phyloP scores from a whole-genome alignment of 192 early-diverging fungal species.

The Lobulomyces angularis region DNA sequence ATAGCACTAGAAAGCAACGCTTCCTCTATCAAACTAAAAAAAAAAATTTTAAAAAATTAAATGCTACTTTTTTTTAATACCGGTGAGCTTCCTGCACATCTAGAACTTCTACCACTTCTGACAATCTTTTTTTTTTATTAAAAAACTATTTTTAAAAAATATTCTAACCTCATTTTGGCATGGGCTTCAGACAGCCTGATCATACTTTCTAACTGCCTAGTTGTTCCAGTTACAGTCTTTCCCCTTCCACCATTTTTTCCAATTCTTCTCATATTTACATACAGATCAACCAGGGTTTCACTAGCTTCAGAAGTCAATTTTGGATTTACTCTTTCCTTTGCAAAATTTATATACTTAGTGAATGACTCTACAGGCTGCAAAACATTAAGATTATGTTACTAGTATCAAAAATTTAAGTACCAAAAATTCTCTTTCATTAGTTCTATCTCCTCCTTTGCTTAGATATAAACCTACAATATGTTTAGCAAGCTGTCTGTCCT shows the following conservation, averaged over 20 bases:
- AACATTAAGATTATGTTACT: slow-evolving; percentile 19
- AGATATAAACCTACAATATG: slow-evolving; percentile 81
- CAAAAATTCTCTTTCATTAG: slow-evolving; percentile 19
- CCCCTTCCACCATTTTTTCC: slow-evolving; percentile 28
- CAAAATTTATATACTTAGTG: slow-evolving; percentile 86
- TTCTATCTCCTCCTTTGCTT: slow-evolving; percentile 35
- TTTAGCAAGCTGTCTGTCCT: slow-evolving; percentile 75
- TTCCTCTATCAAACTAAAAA: slow-evolving; percentile 52
- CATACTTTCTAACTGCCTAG: slow-evolving; percentile 93
- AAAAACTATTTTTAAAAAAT: slow-evolving; percentile 5
- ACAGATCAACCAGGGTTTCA: slow-evolving; percentile 60
- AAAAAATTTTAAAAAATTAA: background rate
- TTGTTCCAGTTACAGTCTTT: slow-evolving; percentile 65
- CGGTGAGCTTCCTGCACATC: slow-evolving; percentile 88
- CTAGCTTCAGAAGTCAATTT: slow-evolving; percentile 62
- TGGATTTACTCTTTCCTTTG: slow-evolving; percentile 62
- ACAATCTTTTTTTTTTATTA: slow-evolving; percentile 36
- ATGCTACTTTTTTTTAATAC: slow-evolving; percentile 1
- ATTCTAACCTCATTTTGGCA: slow-evolving; percentile 61
- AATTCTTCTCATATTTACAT: slow-evolving; percentile 68
- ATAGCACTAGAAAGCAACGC: slow-evolving; percentile 85
- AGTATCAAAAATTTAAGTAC: slow-evolving; percentile 7
- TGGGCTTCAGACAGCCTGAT: slow-evolving; percentile 89
- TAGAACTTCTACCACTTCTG: slow-evolving; percentile 49
- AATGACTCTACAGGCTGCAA: slow-evolving; percentile 63